Conservation (phyloP, 2,329 filamentous ascomycete genomes). For the Neofusicoccum cordaticola region DNA sequence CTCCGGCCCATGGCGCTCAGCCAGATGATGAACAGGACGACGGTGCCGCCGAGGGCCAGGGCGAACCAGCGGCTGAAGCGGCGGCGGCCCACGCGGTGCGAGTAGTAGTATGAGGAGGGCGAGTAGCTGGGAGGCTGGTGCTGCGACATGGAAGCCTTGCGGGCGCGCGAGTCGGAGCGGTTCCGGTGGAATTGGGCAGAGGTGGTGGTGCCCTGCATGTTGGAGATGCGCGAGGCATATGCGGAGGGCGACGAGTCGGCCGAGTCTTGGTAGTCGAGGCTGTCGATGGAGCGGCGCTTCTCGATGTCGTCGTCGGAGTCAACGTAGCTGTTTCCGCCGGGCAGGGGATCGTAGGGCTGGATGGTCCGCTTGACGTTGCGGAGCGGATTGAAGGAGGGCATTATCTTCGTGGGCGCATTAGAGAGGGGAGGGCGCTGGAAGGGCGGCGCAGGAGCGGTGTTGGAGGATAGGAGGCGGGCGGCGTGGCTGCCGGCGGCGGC, state of each 20-base stretch:
- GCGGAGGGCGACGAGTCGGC: slow-evolving; percentile 45
- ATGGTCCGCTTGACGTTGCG: slow-evolving; percentile 37
- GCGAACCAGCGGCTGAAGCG: slow-evolving; percentile 77
- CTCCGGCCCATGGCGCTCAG: slow-evolving; percentile 67
- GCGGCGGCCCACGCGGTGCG: slow-evolving; percentile 11
- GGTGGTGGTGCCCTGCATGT: slow-evolving; percentile 28
- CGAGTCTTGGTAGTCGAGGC: slow-evolving; percentile 34
- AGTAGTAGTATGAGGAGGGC: not conserved
- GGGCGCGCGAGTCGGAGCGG: slow-evolving; percentile 19
- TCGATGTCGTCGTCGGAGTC: slow-evolving; percentile 37
- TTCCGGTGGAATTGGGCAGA: slow-evolving; percentile 19
- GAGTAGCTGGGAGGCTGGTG: slow-evolving; percentile 22
- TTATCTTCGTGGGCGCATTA: slow-evolving; percentile 18
- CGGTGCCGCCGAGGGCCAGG: slow-evolving; percentile 63
- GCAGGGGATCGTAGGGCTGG: slow-evolving; percentile 31
- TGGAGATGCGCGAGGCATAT: slow-evolving; percentile 54
- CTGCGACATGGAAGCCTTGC: slow-evolving; percentile 24
- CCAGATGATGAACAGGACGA: slow-evolving; percentile 74
- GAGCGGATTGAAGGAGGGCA: slow-evolving; percentile 38
- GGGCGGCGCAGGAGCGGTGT: not conserved
- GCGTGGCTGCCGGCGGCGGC: not conserved
- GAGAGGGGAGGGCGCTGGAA: not conserved
- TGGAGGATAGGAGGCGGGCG: slow-evolving; percentile 12
- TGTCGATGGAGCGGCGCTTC: slow-evolving; percentile 38
- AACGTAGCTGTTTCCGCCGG: slow-evolving; percentile 17